Evolutionary conservation across 441 rosid genomes (phyloP).

Genomic region (Capsella rubella): DNA sequence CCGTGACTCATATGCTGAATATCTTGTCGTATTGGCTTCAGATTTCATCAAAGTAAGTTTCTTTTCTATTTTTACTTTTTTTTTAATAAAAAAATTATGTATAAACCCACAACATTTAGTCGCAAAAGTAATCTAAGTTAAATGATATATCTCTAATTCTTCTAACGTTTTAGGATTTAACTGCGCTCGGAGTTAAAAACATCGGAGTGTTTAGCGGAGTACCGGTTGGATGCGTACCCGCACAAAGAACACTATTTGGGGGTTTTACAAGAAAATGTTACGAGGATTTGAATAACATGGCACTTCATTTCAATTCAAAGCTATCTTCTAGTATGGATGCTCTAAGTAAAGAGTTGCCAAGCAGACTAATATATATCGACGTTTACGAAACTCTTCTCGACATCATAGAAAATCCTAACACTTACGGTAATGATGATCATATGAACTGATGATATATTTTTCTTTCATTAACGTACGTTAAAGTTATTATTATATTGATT

Average conservation of each 20-base stretch:
- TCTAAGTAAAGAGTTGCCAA: conserved; percentile 37
- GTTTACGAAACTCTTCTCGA: conserved; percentile 54
- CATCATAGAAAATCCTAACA: conserved; percentile 47
- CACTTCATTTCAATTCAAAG: conserved; percentile 53
- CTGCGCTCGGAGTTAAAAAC: conserved; percentile 56
- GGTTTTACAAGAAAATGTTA: conserved; percentile 50
- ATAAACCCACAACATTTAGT: neutral
- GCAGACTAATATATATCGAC: conserved; percentile 49
- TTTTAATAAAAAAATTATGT: no score
- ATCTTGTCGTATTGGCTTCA: conserved; percentile 48
- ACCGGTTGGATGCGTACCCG: conserved; percentile 68
- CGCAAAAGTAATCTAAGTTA: neutral
- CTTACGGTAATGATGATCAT: conserved; percentile 41
- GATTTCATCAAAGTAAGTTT: conserved; percentile 50
- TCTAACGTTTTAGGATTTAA: conserved; percentile 47
- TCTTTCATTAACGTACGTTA: neutral
- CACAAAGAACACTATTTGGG: conserved; percentile 62
- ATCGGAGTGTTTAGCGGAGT: conserved; percentile 58
- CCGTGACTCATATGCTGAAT: conserved; percentile 51
- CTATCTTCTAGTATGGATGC: conserved; percentile 44
- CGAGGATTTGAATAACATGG: conserved; percentile 49
- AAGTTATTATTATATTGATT: neutral
- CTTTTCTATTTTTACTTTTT: neutral
- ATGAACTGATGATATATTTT: neutral
- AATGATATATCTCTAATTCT: neutral